Percentiles rank a stretch among this genome's conserved stretches.
Evolutionary conservation across 768 basidiomycete species (phyloP).

Genomic region (Thelephora ganbajun): DNA sequence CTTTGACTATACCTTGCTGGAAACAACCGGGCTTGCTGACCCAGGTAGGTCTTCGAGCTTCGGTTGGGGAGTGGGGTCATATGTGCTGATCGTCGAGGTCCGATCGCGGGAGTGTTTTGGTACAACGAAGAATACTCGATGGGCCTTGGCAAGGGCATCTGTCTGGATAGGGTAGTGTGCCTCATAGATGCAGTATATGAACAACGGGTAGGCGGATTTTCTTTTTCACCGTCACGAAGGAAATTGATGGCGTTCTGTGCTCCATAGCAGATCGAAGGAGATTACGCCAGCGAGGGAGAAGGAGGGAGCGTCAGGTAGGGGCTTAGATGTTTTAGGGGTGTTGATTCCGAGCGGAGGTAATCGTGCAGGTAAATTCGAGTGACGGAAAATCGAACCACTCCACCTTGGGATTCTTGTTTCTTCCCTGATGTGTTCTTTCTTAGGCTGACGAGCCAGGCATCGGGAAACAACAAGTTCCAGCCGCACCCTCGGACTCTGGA

Average conservation of each 20-base stretch:
- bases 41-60: slow-evolving; percentile 43
- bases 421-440: too few species aligned
- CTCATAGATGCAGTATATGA: slow-evolving; percentile 88
- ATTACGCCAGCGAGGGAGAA: slow-evolving; percentile 44
- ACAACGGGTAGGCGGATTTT: slow-evolving; percentile 23
- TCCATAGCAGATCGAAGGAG: slow-evolving; percentile 75
- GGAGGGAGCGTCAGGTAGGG: slow-evolving; percentile 81
- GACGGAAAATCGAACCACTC: too few species aligned
- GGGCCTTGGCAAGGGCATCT: slow-evolving; percentile 56
- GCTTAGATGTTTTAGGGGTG: too few species aligned
- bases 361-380: too few species aligned
- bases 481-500: too few species aligned
- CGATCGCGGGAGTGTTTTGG: slow-evolving; percentile 82
- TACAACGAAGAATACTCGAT: slow-evolving; percentile 68
- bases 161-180: slow-evolving; percentile 81
- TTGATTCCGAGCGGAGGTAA: too few species aligned
- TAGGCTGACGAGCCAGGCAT: too few species aligned
- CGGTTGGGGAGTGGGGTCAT: slow-evolving; percentile 2
- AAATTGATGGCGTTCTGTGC: not conserved
- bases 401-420: too few species aligned
- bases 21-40: slow-evolving; percentile 93
- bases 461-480: too few species aligned
- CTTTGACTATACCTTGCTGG: slow-evolving; percentile 91
- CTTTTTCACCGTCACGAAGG: not conserved
- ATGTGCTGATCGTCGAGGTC: slow-evolving; percentile 30